Base-by-base conservation (phyloP, 768 basidiomycete genomes). In the Hericium erinaceus region DNA sequence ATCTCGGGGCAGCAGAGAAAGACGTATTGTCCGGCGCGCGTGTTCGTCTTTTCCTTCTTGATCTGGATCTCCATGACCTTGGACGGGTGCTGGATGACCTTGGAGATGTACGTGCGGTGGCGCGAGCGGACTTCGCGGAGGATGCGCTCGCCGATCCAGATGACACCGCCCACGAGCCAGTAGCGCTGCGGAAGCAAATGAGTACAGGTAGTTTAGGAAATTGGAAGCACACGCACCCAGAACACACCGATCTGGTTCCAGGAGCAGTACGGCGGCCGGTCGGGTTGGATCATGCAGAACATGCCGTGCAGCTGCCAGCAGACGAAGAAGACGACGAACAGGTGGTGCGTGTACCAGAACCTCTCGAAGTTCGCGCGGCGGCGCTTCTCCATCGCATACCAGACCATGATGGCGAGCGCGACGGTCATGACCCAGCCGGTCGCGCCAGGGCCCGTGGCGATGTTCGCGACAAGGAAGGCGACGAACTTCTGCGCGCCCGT, bases 241-340 rank as follows among this genome's bases (percentile, higher is more conserved):
- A 98, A 98, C 60, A 95, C 92, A 63, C 93, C 95, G 61, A 95
- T 85, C 39, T 74, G 81, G 67, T 87, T 88, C 70, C 70, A 87
- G 4, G 89, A 90, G 73, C 95, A 98, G 72, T 78, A 94, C 0
- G 92, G 92, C 0, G 89, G 79, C 56, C 89, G 78, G 71, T 97
- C 92, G 24, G 94, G 93, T 72, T 89, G 74, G 74, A 95, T 92
- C 90, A 94, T 92, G 74, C 92, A 94, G 82, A 92, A 95, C 89
- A 95, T 88, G 55, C 93, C 93, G 67, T 95, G 94, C 33, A 95
- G 75, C 69, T 98, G 95, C 95, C 95, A 97, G 67, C 78, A 75
- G 69, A 92, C 80, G 77, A 98, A 97, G 81, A 95, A 95, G 58
- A 90, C 68, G 66, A 95, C 81, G 76, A 94, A 95, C 60, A 97